Conservation (phyloP, 371 early-diverging fungal species). For the Smittium culicis region DNA sequence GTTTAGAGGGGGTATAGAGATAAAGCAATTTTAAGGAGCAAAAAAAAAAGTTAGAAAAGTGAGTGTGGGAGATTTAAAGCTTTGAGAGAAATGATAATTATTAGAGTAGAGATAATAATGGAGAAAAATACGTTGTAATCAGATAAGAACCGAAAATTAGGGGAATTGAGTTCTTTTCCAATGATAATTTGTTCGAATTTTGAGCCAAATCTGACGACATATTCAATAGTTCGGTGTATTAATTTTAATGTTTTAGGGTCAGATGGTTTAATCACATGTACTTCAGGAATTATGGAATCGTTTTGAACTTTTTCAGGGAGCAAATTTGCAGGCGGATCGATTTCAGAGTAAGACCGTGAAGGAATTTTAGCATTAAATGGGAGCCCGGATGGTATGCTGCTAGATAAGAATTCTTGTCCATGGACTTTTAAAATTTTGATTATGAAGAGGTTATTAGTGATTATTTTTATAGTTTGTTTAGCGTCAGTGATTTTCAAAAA, state of each 20-base stretch:
- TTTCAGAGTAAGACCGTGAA: constrained; percentile 17
- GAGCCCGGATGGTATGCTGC: constrained; percentile 33
- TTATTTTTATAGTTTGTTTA: too few species aligned
- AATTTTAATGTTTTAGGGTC: constrained; percentile 40
- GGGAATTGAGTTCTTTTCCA: constrained; percentile 46
- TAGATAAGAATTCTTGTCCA: constrained; percentile 21
- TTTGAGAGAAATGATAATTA: too few species aligned
- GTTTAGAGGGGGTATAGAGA: too few species aligned
- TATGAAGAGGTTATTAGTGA: too few species aligned
- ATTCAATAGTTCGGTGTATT: constrained; percentile 77
- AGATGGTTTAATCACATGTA: constrained; percentile 48
- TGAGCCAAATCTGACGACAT: constrained; percentile 59
- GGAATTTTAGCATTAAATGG: constrained; percentile 56
- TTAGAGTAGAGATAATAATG: too few species aligned
- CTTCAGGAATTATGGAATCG: constrained; percentile 38
- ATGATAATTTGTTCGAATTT: constrained; percentile 62
- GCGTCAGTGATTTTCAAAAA: too few species aligned
- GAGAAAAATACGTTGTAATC: constrained; percentile 56
- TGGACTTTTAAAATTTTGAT: too few species aligned
- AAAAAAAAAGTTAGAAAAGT: too few species aligned
- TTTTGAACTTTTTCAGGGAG: constrained; percentile 18
- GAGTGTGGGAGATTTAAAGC: too few species aligned
- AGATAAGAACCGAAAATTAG: constrained; percentile 55
- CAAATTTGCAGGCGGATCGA: constrained; percentile 4
- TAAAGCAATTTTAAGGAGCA: too few species aligned